Evolutionary conservation across 768 basidiomycete genomes (phyloP), one percentile per base, ranked within the genome.

Genomic region (Tulasnella sp.): DNA sequence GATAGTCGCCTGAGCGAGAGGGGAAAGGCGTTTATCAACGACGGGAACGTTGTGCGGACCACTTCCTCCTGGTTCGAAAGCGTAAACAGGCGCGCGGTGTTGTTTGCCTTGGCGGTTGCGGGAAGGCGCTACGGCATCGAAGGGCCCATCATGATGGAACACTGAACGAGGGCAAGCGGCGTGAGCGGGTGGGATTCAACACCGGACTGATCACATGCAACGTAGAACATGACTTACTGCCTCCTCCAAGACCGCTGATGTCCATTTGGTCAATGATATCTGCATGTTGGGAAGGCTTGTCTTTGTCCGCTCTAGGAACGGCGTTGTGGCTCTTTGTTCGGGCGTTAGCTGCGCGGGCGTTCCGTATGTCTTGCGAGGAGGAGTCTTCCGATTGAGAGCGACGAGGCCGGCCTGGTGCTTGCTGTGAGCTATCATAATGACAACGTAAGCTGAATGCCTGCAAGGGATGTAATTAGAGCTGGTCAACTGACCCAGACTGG

Each of bases 121-220:
- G 72, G 94, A 95, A 0, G 94, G 94, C 2, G 94, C 94, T 84
- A 94, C 95, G 39, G 94, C 95, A 84, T 96, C 94, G 84, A 96
- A 96, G 18, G 94, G 95, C 40, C 94, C 94, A 83, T 96, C 95
- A 83, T 96, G 94, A 83, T 96, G 94, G 86, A 96, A 94, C 91
- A 94, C 94, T 96, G 82, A 73, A 83, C 62, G 72, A 77, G 73
- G 77, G 80, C 75, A 76, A 76, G 72, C 80, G 74, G 39, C 72
- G 31, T 24, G 58, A 27, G 58, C 72, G 78, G 80, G 79, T 71
- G 46, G 44, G 58, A 39, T 48, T 72, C 58, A 72, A 72, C n/a
- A 44, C 27, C 62, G 10, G 62, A 68, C 62, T 72, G 36, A 62
- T 9, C 39, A 78, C 39, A 42, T 46, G 81, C 44, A 68, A 79